Base-by-base conservation (phyloP, 352 stramenopile species). In the Phytophthora constricta region DNA sequence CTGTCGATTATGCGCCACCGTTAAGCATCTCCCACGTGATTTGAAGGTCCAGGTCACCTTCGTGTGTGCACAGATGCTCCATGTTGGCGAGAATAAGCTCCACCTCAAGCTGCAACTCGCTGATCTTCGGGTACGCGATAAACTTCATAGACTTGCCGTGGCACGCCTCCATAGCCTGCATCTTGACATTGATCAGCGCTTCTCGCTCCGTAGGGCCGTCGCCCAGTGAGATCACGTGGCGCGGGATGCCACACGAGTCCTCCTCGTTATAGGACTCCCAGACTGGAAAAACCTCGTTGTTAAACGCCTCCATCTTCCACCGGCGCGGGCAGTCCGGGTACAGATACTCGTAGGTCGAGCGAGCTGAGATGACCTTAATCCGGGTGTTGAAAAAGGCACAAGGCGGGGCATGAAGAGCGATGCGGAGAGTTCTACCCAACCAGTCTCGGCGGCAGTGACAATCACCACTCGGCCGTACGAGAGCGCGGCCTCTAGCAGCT, bases 281-380 rank as follows among this genome's bases (percentile, higher is more conserved):
- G 9, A 90, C 74, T 1, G 85, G 83, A 45, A 91, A 95, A 41
- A 95, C 75, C 53, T 96, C 90, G 47, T 95, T 82, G 59, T 92
- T 88, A 51, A 97, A 97, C 9, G 90, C 90, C 56, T 95, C 81
- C 41, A 96, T 86, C 62, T 97, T 97, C 91, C 91, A 97, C 55
- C 86, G 83, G 11, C 82, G 80, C 14, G 85, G 84, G 58, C 89
- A 90, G 57, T 91, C 80, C 19, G 89, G 90, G 76, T 93, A 97
- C 70, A 92, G 26, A n/a, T 90, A 87, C 64, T 97, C 90, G 72
- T 96, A 97, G 19, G 86, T 94, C 33, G 87, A 93, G 13, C 91
- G 87, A n/a, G 91, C 91, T n/a, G 89, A 97, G 20, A 97, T 72
- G 27, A 97, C 85, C 62, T 93, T 95, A 37, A 97, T 91, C 42